These are phyloP conservation scores for Inga laurina DNA, from an alignment of 306 rosid genomes.

Conservation along the genomic window DNA sequence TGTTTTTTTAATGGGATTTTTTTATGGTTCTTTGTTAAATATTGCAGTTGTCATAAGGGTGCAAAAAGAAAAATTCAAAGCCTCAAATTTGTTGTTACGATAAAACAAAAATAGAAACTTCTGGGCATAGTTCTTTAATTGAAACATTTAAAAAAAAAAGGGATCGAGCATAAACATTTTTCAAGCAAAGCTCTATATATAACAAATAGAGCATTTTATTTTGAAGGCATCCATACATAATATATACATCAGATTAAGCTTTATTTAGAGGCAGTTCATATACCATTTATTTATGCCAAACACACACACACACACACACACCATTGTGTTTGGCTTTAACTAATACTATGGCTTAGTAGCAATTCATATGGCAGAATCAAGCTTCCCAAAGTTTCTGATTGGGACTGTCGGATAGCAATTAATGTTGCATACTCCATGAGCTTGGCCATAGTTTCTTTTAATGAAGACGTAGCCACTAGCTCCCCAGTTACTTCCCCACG, in stretches of 20 bases:
- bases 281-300: background rate
- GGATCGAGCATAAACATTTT: too few relatives aligned
- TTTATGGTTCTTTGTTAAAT: too few relatives aligned
- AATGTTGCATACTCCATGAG: slow-evolving; percentile 47
- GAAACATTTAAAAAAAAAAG: too few relatives aligned
- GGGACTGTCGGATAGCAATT: slow-evolving; percentile 43
- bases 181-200: too few relatives aligned
- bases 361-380: background rate
- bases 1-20: too few relatives aligned
- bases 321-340: background rate
- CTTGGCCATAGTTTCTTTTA: slow-evolving; percentile 43
- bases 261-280: background rate
- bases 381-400: background rate
- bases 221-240: background rate
- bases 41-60: too few relatives aligned
- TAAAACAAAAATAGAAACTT: too few relatives aligned
- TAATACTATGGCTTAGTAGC: background rate
- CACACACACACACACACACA: background rate
- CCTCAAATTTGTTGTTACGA: too few relatives aligned
- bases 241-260: background rate
- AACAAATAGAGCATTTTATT: background rate
- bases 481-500: slow-evolving; percentile 40
- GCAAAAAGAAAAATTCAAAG: too few relatives aligned
- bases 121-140: too few relatives aligned
- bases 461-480: slow-evolving; percentile 40